A percentile compares a stretch with the other conserved stretches of the same genome.
These are phyloP conservation scores for Leccinum holopus DNA, from an alignment of 1,284 basidiomycete species.

Conservation along the genomic window DNA sequence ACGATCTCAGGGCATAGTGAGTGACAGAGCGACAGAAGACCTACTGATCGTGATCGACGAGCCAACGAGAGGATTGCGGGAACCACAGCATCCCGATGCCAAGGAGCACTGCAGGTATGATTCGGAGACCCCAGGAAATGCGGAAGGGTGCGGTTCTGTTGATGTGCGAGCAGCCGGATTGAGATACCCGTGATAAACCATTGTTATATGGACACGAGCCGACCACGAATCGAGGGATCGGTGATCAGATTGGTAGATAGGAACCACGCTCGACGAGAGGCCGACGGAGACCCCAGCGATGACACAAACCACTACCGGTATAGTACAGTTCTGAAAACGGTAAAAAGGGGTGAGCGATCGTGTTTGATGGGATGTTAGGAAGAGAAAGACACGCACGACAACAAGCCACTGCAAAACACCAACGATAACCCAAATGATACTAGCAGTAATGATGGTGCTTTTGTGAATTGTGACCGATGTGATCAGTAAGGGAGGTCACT, in stretches of 20 bases:
- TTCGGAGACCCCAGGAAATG: constrained; percentile 77
- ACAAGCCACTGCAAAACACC: constrained; percentile 46
- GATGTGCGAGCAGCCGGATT: constrained; percentile 75
- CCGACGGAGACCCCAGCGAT: constrained; percentile 62
- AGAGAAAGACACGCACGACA: constrained; percentile 15
- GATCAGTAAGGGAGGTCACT: constrained; percentile 62
- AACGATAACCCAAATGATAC: constrained; percentile 71
- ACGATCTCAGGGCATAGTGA: neutral
- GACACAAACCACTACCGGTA: constrained; percentile 68
- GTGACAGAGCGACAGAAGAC: constrained; percentile 10
- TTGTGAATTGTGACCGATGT: constrained; percentile 70
- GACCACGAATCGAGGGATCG: constrained; percentile 65
- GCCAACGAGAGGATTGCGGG: constrained; percentile 68
- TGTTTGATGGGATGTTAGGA: neutral
- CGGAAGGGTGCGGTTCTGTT: constrained; percentile 69
- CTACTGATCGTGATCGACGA: constrained; percentile 59
- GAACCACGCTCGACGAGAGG: constrained; percentile 58
- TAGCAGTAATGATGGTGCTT: constrained; percentile 60
- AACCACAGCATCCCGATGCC: constrained; percentile 67
- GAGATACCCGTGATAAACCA: constrained; percentile 77
- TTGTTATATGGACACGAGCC: constrained; percentile 75
- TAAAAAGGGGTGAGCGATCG: neutral
- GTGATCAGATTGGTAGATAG: constrained; percentile 76
- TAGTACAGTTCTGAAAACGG: constrained; percentile 54
- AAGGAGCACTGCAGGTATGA: constrained; percentile 71